phyloP scores from a whole-genome alignment of 2,329 filamentous ascomycete species.

The Botrytis paeoniae region DNA sequence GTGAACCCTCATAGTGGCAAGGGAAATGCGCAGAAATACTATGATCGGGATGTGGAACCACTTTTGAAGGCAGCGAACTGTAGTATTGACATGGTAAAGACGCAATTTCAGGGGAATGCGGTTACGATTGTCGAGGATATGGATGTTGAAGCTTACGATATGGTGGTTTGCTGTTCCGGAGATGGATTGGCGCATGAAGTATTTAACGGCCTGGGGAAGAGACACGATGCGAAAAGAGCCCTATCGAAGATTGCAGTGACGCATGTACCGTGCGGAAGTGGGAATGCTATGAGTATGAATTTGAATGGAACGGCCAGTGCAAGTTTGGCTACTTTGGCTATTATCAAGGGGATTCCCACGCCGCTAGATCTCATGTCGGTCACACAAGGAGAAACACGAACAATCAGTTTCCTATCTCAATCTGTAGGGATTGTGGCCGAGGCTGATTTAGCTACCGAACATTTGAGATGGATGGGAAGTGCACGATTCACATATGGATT shows the following conservation, averaged over 20 bases:
- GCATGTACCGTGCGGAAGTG: conserved; percentile 87
- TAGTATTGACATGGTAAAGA: conserved; percentile 68
- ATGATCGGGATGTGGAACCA: conserved; percentile 72
- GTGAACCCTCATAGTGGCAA: conserved; percentile 90
- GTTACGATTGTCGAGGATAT: conserved; percentile 71
- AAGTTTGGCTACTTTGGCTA: conserved; percentile 72
- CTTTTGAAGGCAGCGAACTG: conserved; percentile 81
- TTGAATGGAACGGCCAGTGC: conserved; percentile 76
- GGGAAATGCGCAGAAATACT: conserved; percentile 70
- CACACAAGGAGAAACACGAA: conserved; percentile 73
- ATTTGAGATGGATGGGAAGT: conserved; percentile 89
- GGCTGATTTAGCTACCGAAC: conserved; percentile 82
- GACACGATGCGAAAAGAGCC: conserved; percentile 70
- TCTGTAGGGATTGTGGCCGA: conserved; percentile 88
- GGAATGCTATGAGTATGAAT: conserved; percentile 92
- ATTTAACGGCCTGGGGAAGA: conserved; percentile 84
- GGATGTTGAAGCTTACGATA: conserved; percentile 78
- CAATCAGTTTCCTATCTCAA: conserved; percentile 87
- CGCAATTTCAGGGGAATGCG: conserved; percentile 72
- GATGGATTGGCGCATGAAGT: conserved; percentile 91
- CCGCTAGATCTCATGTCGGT: conserved; percentile 83
- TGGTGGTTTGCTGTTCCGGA: conserved; percentile 84
- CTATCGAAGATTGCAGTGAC: conserved; percentile 75
- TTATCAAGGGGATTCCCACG: conserved; percentile 84
- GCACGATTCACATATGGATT: conserved; percentile 84